Conservation (phyloP, 129 eudicot genomes). For the Chrysanthemum lavandulifolium region DNA sequence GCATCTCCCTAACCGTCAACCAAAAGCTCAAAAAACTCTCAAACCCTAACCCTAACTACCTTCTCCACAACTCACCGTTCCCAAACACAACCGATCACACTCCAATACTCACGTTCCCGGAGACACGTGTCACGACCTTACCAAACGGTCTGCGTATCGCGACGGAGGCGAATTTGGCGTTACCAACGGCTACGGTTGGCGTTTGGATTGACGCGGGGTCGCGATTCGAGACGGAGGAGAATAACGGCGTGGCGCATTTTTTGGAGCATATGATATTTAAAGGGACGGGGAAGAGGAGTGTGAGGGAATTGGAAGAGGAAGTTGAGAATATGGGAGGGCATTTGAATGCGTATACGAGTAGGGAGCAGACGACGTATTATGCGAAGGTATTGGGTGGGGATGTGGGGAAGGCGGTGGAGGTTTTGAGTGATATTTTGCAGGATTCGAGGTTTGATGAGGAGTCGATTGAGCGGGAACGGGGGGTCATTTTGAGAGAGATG, state of each 20-base stretch:
- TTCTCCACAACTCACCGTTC: conserved; percentile 56
- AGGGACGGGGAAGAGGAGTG: conserved; percentile 67
- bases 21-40: conserved; percentile 59
- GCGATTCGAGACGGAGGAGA: conserved; percentile 74
- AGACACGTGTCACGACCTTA: conserved; percentile 73
- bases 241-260: conserved; percentile 84
- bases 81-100: conserved; percentile 54
- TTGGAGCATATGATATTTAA: conserved; percentile 84
- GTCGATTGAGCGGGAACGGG: conserved; percentile 59
- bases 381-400: conserved; percentile 40
- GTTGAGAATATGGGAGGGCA: conserved; percentile 98
- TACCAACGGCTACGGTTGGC: conserved; percentile 79
- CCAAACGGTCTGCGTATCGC: conserved; percentile 93
- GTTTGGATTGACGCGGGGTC: conserved; percentile 95
- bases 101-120: conserved; percentile 59
- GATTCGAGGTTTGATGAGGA: conserved; percentile 68
- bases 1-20: conserved; percentile 60
- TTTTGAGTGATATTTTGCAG: conserved; percentile 79
- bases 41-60: conserved; percentile 63
- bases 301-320: conserved; percentile 76
- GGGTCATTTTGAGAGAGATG: conserved; percentile 88
- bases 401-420: conserved; percentile 63
- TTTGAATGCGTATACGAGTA: conserved; percentile 77
- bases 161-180: conserved; percentile 66
- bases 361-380: conserved; percentile 78